Base-by-base conservation (phyloP, 768 basidiomycete species). In the Rhodotorula sphaerocarpa region DNA sequence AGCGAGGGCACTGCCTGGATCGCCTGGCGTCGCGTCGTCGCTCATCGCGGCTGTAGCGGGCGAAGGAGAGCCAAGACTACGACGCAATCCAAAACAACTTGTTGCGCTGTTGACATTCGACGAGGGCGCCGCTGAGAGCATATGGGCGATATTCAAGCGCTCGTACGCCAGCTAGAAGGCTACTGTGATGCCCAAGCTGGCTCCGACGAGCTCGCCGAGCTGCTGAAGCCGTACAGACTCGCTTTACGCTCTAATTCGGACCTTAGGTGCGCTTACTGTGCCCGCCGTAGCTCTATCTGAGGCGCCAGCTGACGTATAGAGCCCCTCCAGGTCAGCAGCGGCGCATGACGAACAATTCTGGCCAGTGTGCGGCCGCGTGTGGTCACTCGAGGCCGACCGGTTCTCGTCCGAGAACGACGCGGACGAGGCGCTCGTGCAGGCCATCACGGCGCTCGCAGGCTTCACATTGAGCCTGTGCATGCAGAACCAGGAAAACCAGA, bases 391-490 rank as follows among this genome's bases (percentile, higher is more conserved):
- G 14, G 56, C 60, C 3, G 27, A 3, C 2, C 45, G 46, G 10
- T n/a, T n/a, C 50, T 66, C 14, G 46, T 7, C 3, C 7, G 3
- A n/a, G n/a, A n/a, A n/a, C 3, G 55, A 52, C 42, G 65, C 57
- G 47, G 30, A 39, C 16, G 36, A 57, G 33, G 31, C 36, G 0
- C 5, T 42, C 30, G 44, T 59, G 31, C 53, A 52, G 1, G 47
- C 57, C 16, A 12, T 63, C 28, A 51, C 55, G 14, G 57, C 66
- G 7, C 28, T 67, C 14, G 61, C 66, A 11, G 57, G 57, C 9
- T 53, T 67, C 27, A 23, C 62, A 33, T 34, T 59, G 5, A 48
- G 61, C 41, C 34, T 67, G 44, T 56, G 57, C 25, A 62, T 55
- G 1, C 31, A 36, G 27, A n/a, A 43, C 12, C 25, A 18, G 1